These are phyloP conservation scores for Aspergillus sp. DNA, from an alignment of 2,329 filamentous ascomycete species.

Conservation along the genomic window DNA sequence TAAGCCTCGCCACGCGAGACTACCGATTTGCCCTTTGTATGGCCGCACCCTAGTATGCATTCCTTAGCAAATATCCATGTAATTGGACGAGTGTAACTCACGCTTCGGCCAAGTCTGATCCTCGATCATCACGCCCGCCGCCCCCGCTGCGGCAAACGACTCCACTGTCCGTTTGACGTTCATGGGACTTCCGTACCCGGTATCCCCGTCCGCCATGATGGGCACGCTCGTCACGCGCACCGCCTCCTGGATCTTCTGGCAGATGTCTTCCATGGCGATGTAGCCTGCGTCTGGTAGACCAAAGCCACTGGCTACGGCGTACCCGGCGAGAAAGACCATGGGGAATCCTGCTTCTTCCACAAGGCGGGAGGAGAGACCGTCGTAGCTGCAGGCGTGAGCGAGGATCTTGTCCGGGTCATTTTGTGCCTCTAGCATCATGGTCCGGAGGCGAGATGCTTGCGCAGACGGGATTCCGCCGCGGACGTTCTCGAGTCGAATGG, in stretches of 20 bases:
- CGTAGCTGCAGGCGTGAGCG: conserved; percentile 36
- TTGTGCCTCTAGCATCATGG: conserved; percentile 15
- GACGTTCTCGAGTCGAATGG: conserved; percentile 10
- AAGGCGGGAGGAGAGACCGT: conserved; percentile 36
- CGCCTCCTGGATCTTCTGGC: conserved; percentile 37
- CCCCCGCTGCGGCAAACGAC: conserved; percentile 33
- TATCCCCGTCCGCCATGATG: conserved; percentile 40
- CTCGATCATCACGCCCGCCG: conserved; percentile 36
- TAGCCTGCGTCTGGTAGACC: conserved; percentile 42
- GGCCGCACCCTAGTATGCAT: conserved; percentile 30
- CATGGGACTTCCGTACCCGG: conserved; percentile 41
- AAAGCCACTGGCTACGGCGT: conserved; percentile 31
- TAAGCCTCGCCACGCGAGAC: conserved; percentile 39
- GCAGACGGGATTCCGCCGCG: conserved; percentile 30
- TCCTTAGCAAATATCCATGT: not conserved
- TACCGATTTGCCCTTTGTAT: conserved; percentile 40
- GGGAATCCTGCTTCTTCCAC: conserved; percentile 41
- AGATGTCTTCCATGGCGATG: conserved; percentile 41
- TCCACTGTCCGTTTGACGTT: conserved; percentile 40
- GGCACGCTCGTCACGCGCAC: conserved; percentile 31
- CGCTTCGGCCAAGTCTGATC: conserved; percentile 43
- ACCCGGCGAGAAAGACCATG: conserved; percentile 37
- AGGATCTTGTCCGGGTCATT: conserved; percentile 36
- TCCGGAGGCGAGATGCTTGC: conserved; percentile 27
- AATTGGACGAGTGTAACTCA: conserved; percentile 12